These are phyloP conservation scores for Malbranchea zuffiana DNA, from an alignment of 2,329 filamentous ascomycete species.

Conservation along the genomic window DNA sequence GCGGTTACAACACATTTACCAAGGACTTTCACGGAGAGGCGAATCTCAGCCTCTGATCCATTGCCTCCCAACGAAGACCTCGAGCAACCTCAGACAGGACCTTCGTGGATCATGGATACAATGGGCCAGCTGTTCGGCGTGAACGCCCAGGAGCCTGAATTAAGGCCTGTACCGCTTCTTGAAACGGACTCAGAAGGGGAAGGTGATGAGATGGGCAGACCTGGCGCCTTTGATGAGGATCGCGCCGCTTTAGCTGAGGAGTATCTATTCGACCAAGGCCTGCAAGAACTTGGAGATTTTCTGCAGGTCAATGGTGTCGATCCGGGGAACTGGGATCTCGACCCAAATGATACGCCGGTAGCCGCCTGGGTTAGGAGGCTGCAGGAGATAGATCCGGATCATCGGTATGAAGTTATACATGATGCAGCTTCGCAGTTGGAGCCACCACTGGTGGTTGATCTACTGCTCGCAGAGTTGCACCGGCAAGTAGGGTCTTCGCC, in stretches of 20 bases:
- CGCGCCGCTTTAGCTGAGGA: slow-evolving; percentile 18
- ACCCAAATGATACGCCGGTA: slow-evolving; percentile 26
- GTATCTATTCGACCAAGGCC: slow-evolving; percentile 18
- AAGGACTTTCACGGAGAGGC: slow-evolving; percentile 48
- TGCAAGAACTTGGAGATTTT: slow-evolving; percentile 28
- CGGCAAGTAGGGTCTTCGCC: slow-evolving; percentile 22
- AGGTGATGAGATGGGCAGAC: background rate
- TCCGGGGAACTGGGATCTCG: slow-evolving; percentile 33
- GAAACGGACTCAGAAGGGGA: background rate
- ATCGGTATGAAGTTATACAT: slow-evolving; percentile 25
- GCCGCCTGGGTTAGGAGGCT: slow-evolving; percentile 29
- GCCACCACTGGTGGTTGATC: slow-evolving; percentile 22
- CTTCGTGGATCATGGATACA: slow-evolving; percentile 7
- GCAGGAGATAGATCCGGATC: slow-evolving; percentile 19
- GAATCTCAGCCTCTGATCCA: slow-evolving; percentile 70
- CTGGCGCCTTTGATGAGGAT: background rate
- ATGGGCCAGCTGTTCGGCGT: slow-evolving; percentile 2
- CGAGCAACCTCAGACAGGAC: background rate
- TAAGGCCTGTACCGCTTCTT: background rate
- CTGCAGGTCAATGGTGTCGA: slow-evolving; percentile 31
- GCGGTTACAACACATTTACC: slow-evolving; percentile 61
- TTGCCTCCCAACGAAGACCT: slow-evolving; percentile 51
- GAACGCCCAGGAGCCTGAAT: background rate
- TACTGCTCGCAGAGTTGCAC: slow-evolving; percentile 30
- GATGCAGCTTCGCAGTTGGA: slow-evolving; percentile 5